These are phyloP conservation scores for Vitis rupestris DNA, from an alignment of 164 flowering plant species.

Conservation along the genomic window DNA sequence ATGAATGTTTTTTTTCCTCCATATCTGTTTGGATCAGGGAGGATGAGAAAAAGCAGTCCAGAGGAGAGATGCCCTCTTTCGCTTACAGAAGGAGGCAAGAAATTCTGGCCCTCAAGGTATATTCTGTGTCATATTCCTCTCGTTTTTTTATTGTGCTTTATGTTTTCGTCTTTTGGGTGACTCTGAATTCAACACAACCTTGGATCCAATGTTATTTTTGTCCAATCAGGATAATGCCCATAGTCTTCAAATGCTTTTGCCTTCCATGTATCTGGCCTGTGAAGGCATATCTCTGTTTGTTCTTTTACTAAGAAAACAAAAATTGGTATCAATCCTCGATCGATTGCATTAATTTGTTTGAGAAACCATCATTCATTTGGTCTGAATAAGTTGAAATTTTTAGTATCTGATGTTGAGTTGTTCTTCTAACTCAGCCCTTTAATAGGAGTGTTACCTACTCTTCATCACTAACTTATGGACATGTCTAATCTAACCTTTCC, in stretches of 20 bases:
- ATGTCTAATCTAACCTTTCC: no score
- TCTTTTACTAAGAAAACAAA: no score
- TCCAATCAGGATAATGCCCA: not conserved
- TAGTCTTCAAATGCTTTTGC: not conserved
- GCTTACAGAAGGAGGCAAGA: not conserved
- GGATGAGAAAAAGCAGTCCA: slow-evolving; percentile 4
- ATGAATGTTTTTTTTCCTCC: not conserved
- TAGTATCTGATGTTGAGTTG: no score
- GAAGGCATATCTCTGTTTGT: no score
- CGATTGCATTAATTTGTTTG: no score
- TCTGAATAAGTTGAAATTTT: no score
- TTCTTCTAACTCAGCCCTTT: no score
- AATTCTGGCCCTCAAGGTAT: slow-evolving; percentile 13
- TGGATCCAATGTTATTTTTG: not conserved
- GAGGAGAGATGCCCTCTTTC: slow-evolving; percentile 16
- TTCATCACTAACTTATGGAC: no score
- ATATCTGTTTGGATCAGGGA: not conserved
- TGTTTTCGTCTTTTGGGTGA: not conserved
- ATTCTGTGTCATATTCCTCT: slow-evolving; percentile 27
- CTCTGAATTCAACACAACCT: not conserved
- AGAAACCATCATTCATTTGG: no score
- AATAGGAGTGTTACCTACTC: no score
- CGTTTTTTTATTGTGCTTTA: not conserved
- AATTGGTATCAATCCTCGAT: not conserved
- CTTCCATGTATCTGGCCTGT: no score